Base-by-base conservation (phyloP, 2,329 filamentous ascomycete genomes). In the Aureobasidium subglaciale region DNA sequence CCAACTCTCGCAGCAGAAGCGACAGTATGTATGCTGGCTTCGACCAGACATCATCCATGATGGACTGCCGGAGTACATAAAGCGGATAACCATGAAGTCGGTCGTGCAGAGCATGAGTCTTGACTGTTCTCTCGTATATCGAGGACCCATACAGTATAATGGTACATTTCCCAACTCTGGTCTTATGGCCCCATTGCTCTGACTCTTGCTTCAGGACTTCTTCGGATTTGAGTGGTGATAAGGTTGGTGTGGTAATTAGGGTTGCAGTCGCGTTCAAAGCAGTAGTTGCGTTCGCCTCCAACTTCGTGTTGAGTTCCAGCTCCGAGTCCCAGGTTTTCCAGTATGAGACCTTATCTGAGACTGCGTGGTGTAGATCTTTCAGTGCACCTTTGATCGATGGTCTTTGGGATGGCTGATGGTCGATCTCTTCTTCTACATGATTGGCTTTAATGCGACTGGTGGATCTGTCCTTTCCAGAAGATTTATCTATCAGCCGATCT, bases 11-110 rank as follows among this genome's bases (percentile, higher is more conserved):
- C 50, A 73, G 63, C 9, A 75, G 61, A 5, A 74, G 60, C 10
- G 67, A 65, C 9, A 75, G 63, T 29, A 76, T 70, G 58, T 74
- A 75, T 2, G 71, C 74, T 2, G 69, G 68, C 54, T 76, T 76
- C 45, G 68, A 72, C 73, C 74, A 76, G 5, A 73, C 65, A 35
- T 72, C 70, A 46, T 74, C 71, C 15, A 75, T 62, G 1, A 77
- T 64, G 2, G 68, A 60, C 32, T 72, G 65, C 5, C 72, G 71
- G 43, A 75, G 63, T 5, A 76, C 67, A 37, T 71, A 68, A 6
- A 75, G 61, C 7, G 72, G 70, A 37, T 74, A 75, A 4, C 71
- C 70, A 40, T 73, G 70, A 27, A 73, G 61, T 8, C 65, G 61
- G 46, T 71, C 69, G 57, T 76, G 72, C 5, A 66, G 59, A 15